Evolutionary conservation across 2,329 filamentous ascomycete genomes (phyloP).

Genomic region (Paraphoma sp.): DNA sequence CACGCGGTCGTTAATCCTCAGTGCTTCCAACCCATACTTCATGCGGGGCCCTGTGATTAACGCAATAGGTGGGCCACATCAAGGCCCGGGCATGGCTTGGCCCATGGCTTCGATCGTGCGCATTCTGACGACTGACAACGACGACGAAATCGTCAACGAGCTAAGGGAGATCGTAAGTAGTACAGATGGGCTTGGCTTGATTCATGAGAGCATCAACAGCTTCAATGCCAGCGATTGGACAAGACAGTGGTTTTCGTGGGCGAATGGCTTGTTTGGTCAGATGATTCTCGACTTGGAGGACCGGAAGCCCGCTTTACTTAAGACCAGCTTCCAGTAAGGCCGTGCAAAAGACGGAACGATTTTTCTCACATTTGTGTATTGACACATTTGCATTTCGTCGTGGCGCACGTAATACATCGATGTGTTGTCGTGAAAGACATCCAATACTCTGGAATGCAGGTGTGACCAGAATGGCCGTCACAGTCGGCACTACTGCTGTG

Average conservation of each 20-base stretch:
- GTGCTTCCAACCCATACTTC: conserved; percentile 57
- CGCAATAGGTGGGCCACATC: conserved; percentile 57
- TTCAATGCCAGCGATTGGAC: conserved; percentile 56
- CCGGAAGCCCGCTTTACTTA: conserved; percentile 52
- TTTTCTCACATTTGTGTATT: not conserved
- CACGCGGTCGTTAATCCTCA: conserved; percentile 55
- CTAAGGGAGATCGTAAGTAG: conserved; percentile 54
- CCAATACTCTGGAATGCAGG: not conserved
- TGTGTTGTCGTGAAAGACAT: conserved; percentile 1
- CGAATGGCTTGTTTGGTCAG: conserved; percentile 59
- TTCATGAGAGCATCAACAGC: conserved; percentile 61
- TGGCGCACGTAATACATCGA: conserved; percentile 1
- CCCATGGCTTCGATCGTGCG: conserved; percentile 60
- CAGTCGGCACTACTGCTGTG: not conserved
- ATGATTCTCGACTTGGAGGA: conserved; percentile 56
- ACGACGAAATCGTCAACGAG: conserved; percentile 54
- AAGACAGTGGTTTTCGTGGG: conserved; percentile 61
- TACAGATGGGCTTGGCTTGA: conserved; percentile 57
- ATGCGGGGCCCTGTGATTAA: conserved; percentile 58
- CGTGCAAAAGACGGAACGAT: not conserved
- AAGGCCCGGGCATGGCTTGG: conserved; percentile 57
- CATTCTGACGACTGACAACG: conserved; percentile 57
- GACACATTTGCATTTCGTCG: not conserved
- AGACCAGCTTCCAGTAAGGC: conserved; percentile 51
- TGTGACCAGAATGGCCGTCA: not conserved